Conservation (phyloP, 2,329 filamentous ascomycete genomes). For the Phyllachora maydis region DNA sequence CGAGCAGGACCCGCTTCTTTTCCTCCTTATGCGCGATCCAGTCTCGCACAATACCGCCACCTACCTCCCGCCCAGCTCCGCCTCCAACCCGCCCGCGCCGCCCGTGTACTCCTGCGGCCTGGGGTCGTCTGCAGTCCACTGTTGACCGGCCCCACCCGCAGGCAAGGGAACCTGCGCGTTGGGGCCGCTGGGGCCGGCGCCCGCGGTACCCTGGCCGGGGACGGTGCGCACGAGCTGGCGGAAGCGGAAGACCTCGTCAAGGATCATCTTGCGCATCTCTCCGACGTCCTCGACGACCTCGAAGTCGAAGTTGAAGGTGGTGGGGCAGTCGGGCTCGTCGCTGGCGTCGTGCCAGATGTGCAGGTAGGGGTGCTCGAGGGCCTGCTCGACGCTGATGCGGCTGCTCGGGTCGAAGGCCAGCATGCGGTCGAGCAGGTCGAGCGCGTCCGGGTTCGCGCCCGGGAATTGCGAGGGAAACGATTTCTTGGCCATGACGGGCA, state of each 20-base stretch:
- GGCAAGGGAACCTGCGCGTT: conserved; percentile 30
- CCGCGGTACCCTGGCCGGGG: conserved; percentile 16
- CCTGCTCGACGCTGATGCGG: conserved; percentile 85
- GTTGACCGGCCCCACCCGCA: conserved; percentile 14
- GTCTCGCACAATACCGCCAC: too few relatives aligned
- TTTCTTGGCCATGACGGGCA: conserved; percentile 88
- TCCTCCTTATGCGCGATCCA: too few relatives aligned
- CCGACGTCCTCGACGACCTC: conserved; percentile 89
- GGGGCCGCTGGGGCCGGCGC: conserved; percentile 9
- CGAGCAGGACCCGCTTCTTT: too few relatives aligned
- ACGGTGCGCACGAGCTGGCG: conserved; percentile 37
- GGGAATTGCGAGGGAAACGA: conserved; percentile 78
- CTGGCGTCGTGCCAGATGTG: conserved; percentile 97
- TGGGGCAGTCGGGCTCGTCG: conserved; percentile 85
- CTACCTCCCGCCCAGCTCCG: conserved; percentile 28
- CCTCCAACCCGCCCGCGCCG: conserved; percentile 29
- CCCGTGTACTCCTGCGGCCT: conserved; percentile 35
- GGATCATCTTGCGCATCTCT: conserved; percentile 93
- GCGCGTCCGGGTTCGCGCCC: conserved; percentile 83
- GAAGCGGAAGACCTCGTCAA: conserved; percentile 85
- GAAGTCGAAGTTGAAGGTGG: conserved; percentile 94
- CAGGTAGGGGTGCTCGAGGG: conserved; percentile 88
- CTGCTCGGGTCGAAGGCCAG: conserved; percentile 88
- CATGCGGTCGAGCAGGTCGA: conserved; percentile 93
- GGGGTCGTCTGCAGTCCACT: conserved; percentile 40